Conservation (phyloP, 805 yeast genomes). For the Cyberlindnera misumaiensis region DNA sequence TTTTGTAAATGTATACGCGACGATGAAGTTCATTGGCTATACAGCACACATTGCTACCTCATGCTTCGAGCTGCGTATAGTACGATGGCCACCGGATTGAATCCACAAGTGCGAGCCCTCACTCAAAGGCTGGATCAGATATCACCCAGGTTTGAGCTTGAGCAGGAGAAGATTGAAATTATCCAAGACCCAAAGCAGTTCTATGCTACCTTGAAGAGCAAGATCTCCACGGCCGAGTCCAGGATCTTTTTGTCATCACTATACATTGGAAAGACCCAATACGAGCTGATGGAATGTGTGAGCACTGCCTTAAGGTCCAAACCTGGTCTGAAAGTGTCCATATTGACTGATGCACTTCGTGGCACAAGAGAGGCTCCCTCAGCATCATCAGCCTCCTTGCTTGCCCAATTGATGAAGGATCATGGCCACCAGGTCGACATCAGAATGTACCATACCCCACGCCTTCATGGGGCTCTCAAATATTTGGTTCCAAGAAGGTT, state of each 20-base stretch:
- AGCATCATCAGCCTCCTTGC: constrained; percentile 66
- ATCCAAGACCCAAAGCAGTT: constrained; percentile 65
- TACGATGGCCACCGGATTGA: constrained; percentile 19
- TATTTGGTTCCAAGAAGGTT: constrained; percentile 69
- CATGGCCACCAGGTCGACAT: constrained; percentile 69
- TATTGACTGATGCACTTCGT: constrained; percentile 80
- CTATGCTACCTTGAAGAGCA: constrained; percentile 54
- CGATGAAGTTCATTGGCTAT: too few species aligned
- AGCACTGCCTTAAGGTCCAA: constrained; percentile 53
- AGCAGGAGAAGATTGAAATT: constrained; percentile 51
- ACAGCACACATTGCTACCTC: not conserved
- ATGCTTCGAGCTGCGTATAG: constrained; percentile 4
- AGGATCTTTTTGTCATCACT: constrained; percentile 79
- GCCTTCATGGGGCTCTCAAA: constrained; percentile 60
- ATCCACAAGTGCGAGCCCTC: constrained; percentile 37
- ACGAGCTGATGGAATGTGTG: constrained; percentile 63
- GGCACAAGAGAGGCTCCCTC: constrained; percentile 91
- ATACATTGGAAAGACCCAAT: constrained; percentile 78
- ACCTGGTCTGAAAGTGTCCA: constrained; percentile 56
- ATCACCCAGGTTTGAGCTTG: constrained; percentile 62
- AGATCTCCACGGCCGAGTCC: constrained; percentile 53
- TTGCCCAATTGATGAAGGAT: constrained; percentile 58
- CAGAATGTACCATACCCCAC: constrained; percentile 87
- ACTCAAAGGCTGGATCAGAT: constrained; percentile 51
- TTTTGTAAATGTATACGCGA: too few species aligned